Evolutionary conservation across 441 rosid species (phyloP).

Genomic region (Melastoma candidum): DNA sequence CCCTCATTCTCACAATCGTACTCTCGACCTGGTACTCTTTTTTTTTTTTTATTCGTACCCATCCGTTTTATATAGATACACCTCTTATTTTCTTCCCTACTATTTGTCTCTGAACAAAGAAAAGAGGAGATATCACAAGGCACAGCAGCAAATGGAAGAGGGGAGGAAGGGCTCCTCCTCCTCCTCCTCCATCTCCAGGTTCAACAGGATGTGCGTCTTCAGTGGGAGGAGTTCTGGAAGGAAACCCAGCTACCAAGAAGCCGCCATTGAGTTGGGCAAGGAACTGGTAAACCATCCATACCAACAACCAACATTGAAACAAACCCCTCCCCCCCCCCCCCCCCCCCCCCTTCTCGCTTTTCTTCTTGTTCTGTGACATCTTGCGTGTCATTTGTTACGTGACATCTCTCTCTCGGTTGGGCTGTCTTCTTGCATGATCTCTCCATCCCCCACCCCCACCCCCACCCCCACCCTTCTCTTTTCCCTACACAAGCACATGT

Average conservation of each 20-base stretch:
- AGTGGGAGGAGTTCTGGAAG: conserved; percentile 92
- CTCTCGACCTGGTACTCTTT: too few relatives aligned
- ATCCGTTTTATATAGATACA: conserved; percentile 3
- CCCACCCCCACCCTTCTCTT: not conserved
- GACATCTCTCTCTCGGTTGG: conserved; percentile 10
- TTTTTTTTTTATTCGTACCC: conserved; percentile 48
- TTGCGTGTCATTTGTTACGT: conserved; percentile 56
- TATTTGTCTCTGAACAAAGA: not conserved
- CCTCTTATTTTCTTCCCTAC: not conserved
- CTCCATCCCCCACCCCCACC: conserved; percentile 5
- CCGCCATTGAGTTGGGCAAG: conserved; percentile 75
- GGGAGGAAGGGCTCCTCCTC: conserved; percentile 16
- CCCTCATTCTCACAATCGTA: too few relatives aligned
- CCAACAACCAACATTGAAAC: too few relatives aligned
- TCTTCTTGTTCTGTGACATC: conserved; percentile 19
- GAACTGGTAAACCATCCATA: conserved; percentile 45
- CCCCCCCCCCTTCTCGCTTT: not conserved
- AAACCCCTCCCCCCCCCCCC: too few relatives aligned
- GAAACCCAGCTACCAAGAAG: conserved; percentile 81
- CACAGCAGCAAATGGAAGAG: conserved; percentile 37
- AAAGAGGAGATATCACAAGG: not conserved
- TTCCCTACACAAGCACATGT: not conserved
- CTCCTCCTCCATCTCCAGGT: conserved; percentile 31
- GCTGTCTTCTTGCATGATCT: conserved; percentile 96
- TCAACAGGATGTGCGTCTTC: conserved; percentile 79